Evolutionary conservation across 352 stramenopile species (phyloP).

Genomic region (Pythium scleroteichum): DNA sequence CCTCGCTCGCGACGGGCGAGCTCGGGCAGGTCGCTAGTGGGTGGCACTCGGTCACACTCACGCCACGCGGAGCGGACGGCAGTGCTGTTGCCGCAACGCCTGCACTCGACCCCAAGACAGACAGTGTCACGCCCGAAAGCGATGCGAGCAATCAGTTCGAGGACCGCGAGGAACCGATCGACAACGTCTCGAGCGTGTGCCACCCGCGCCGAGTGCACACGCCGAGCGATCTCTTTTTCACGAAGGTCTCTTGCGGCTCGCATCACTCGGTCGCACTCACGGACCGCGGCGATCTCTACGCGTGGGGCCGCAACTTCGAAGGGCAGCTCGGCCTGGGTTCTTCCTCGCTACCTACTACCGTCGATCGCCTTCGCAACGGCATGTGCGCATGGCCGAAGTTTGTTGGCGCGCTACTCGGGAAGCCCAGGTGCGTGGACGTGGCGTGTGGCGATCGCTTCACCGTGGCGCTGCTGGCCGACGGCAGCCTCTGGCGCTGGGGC

Average conservation of each 20-base stretch:
- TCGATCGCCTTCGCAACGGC: slow-evolving; percentile 41
- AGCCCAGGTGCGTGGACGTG: slow-evolving; percentile 42
- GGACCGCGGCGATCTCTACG: slow-evolving; percentile 82
- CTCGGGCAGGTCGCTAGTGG: slow-evolving; percentile 35
- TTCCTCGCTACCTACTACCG: slow-evolving; percentile 31
- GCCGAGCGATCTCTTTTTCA: slow-evolving; percentile 53
- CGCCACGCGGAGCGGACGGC: slow-evolving; percentile 1
- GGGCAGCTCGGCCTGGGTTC: slow-evolving; percentile 79
- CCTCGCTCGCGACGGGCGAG: slow-evolving; percentile 36
- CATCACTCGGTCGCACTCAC: slow-evolving; percentile 77
- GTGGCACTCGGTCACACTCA: slow-evolving; percentile 16
- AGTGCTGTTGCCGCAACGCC: not conserved
- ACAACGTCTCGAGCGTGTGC: slow-evolving; percentile 19
- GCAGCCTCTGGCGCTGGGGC: slow-evolving; percentile 77
- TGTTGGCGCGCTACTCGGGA: slow-evolving; percentile 55
- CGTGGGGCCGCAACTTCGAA: slow-evolving; percentile 88
- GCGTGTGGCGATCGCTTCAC: slow-evolving; percentile 84
- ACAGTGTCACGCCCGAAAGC: not conserved
- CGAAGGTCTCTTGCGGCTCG: slow-evolving; percentile 65
- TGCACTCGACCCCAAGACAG: not conserved
- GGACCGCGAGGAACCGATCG: not conserved
- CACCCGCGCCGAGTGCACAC: slow-evolving; percentile 37
- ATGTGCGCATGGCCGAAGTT: slow-evolving; percentile 81
- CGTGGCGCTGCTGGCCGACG: slow-evolving; percentile 56
- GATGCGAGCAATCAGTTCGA: slow-evolving; percentile 7